These are phyloP conservation scores for Saccharomyces hybrid DNA, from an alignment of 1,139 yeast species.

Conservation along the genomic window DNA sequence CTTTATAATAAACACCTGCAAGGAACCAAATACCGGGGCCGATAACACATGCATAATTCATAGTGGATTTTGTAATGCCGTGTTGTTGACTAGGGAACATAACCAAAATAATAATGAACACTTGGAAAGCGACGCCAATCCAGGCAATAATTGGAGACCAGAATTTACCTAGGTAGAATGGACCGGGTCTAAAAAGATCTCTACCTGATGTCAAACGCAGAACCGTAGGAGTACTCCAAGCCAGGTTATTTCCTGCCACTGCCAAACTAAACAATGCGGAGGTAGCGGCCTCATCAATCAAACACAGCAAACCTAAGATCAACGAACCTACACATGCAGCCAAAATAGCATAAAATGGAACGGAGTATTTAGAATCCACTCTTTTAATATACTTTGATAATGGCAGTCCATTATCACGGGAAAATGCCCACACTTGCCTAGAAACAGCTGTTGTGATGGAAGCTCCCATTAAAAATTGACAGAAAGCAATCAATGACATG, in stretches of 20 bases:
- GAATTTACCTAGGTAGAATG: conserved; percentile 50
- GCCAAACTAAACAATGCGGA: conserved; percentile 54
- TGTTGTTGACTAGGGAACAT: conserved; percentile 42
- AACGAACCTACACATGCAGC: conserved; percentile 45
- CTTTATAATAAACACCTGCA: conserved; percentile 39
- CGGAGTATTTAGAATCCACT: conserved; percentile 42
- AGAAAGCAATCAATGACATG: conserved; percentile 51
- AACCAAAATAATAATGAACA: conserved; percentile 40
- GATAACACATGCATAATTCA: conserved; percentile 58
- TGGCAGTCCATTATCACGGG: conserved; percentile 47
- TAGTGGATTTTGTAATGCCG: conserved; percentile 36
- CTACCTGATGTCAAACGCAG: conserved; percentile 42
- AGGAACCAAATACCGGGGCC: conserved; percentile 44
- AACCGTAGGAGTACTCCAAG: conserved; percentile 54
- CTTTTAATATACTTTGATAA: conserved; percentile 43
- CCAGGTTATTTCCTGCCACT: conserved; percentile 54
- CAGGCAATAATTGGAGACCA: conserved; percentile 40
- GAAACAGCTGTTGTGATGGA: conserved; percentile 46
- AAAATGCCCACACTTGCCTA: conserved; percentile 47
- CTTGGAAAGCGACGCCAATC: conserved; percentile 33
- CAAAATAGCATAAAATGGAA: conserved; percentile 56
- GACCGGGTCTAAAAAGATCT: conserved; percentile 52
- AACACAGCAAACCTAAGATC: conserved; percentile 49
- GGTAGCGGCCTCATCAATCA: conserved; percentile 54
- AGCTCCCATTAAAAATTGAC: conserved; percentile 63